Evolutionary conservation across 148 eudicot species (phyloP).

Genomic region (Chenopodium formosanum): DNA sequence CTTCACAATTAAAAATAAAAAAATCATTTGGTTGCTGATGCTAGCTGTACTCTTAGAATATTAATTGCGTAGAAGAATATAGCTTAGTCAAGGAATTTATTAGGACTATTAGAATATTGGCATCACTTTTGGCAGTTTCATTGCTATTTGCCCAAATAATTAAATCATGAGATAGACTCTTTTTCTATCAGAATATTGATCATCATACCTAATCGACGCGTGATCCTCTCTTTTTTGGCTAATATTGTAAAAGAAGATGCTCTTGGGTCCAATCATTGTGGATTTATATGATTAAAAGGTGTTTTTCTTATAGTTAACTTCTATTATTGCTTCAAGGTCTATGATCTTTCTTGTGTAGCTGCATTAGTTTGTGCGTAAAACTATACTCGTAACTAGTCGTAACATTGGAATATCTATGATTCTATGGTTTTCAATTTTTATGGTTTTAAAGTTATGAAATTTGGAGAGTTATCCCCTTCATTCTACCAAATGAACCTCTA

Average conservation of each 20-base stretch:
- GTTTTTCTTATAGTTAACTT: background rate
- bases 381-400: too few relatives aligned
- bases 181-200: background rate
- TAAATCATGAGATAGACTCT: background rate
- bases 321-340: too few relatives aligned
- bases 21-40: background rate
- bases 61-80: background rate
- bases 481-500: too few relatives aligned
- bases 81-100: background rate
- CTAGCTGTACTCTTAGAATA: too few relatives aligned
- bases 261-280: constrained; percentile 6
- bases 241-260: constrained; percentile 1
- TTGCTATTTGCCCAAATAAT: background rate
- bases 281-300: background rate
- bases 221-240: constrained; percentile 5
- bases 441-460: too few relatives aligned
- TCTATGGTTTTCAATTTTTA: too few relatives aligned
- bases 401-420: too few relatives aligned
- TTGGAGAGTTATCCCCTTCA: too few relatives aligned
- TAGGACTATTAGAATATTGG: background rate
- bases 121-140: background rate
- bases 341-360: too few relatives aligned
- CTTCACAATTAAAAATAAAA: background rate
- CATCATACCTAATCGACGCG: background rate
- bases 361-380: too few relatives aligned